phyloP scores from a whole-genome alignment of 2,329 filamentous ascomycete species.

The Orbilia ellipsospora region DNA sequence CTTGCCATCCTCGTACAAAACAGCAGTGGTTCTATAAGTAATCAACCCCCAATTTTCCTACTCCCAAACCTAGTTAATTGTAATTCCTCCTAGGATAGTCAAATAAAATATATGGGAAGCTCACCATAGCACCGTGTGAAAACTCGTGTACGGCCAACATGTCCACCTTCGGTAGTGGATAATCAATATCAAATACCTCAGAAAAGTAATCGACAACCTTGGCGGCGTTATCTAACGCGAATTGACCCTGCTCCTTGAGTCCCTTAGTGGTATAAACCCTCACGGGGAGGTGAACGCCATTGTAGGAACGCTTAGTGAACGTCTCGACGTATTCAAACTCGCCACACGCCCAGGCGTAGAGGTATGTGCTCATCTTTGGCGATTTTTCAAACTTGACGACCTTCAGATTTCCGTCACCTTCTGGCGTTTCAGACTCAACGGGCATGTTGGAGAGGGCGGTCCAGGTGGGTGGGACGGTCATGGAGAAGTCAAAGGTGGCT shows the following conservation, averaged over 20 bases:
- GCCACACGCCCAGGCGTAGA: slow-evolving; percentile 92
- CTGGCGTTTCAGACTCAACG: slow-evolving; percentile 79
- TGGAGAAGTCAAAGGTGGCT: slow-evolving; percentile 91
- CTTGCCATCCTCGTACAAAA: slow-evolving; percentile 93
- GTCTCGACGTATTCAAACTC: slow-evolving; percentile 98
- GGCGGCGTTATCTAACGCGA: slow-evolving; percentile 89
- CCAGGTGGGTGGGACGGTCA: slow-evolving; percentile 89
- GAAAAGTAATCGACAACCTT: slow-evolving; percentile 97
- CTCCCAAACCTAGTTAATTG: slow-evolving; percentile 69
- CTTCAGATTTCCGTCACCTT: slow-evolving; percentile 69
- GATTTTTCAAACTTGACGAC: slow-evolving; percentile 82
- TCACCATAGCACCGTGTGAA: slow-evolving; percentile 60
- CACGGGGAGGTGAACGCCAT: slow-evolving; percentile 89
- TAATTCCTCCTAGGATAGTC: slow-evolving; percentile 55
- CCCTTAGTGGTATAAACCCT: slow-evolving; percentile 95
- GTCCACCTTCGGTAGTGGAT: slow-evolving; percentile 91
- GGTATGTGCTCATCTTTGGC: slow-evolving; percentile 88
- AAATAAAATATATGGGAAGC: not conserved
- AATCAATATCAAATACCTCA: slow-evolving; percentile 90
- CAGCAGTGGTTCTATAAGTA: slow-evolving; percentile 92
- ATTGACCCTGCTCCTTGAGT: slow-evolving; percentile 90
- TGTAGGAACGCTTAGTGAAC: slow-evolving; percentile 87
- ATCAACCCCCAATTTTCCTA: slow-evolving; percentile 95
- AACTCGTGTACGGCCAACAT: slow-evolving; percentile 93
- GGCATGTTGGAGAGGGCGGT: slow-evolving; percentile 78